Evolutionary conservation across 1,284 basidiomycete genomes (phyloP).

Genomic region (Microbotryum silenes-acaulis): DNA sequence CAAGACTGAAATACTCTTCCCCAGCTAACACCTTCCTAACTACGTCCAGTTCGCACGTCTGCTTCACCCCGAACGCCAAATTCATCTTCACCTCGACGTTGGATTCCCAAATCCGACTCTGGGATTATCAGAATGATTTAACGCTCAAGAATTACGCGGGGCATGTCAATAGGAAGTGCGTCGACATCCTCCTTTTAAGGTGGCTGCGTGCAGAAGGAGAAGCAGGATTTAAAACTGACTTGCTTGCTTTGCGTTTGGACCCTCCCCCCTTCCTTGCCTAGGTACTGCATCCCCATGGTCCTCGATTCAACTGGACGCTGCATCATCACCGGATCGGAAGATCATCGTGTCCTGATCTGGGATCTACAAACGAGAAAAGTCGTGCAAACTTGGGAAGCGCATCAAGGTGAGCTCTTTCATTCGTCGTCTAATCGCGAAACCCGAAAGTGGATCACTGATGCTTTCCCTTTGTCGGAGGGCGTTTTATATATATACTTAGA

Average conservation of each 20-base stretch:
- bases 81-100: constrained; percentile 83
- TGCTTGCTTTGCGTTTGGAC: background rate
- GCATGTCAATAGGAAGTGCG: constrained; percentile 71
- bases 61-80: constrained; percentile 83
- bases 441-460: background rate
- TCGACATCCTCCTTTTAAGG: constrained; percentile 43
- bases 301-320: constrained; percentile 40
- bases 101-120: constrained; percentile 84
- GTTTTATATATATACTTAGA: constrained; percentile 45
- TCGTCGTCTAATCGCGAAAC: background rate
- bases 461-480: background rate
- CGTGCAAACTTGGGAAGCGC: constrained; percentile 65
- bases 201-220: background rate
- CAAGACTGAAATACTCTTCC: background rate
- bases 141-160: constrained; percentile 88
- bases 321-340: constrained; percentile 83
- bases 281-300: constrained; percentile 28
- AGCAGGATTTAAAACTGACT: no score
- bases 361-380: constrained; percentile 76
- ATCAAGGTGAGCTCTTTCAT: constrained; percentile 53
- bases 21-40: no score
- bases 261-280: background rate
- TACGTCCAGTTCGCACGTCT: constrained; percentile 60
- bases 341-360: constrained; percentile 80
- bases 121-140: constrained; percentile 86